Evolutionary conservation across 1,139 yeast genomes (phyloP).

Genomic region (Zygosaccharomyces sapae): DNA sequence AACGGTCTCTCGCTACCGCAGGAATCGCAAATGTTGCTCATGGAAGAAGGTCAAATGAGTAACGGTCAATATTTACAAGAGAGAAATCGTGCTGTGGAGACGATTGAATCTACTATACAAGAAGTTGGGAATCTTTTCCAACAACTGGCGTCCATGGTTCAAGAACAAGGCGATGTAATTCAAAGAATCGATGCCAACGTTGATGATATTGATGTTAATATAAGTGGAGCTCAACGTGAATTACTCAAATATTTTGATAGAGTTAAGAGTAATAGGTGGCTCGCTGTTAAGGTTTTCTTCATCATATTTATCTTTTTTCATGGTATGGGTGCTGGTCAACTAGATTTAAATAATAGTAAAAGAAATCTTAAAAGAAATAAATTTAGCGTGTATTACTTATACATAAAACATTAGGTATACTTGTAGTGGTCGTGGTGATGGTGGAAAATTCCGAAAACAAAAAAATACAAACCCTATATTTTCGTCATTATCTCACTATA

Average conservation of each 20-base stretch:
- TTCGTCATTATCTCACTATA: constrained; percentile 39
- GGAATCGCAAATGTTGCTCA: constrained; percentile 65
- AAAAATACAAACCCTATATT: no score
- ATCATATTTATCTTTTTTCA: constrained; percentile 71
- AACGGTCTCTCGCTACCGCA: constrained; percentile 58
- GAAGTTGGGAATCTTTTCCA: constrained; percentile 94
- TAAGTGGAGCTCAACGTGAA: constrained; percentile 92
- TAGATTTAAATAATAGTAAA: constrained; percentile 25
- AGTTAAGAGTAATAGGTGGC: constrained; percentile 87
- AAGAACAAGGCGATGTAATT: constrained; percentile 93
- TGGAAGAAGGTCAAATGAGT: constrained; percentile 62
- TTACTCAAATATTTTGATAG: constrained; percentile 83
- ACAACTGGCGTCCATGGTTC: constrained; percentile 95
- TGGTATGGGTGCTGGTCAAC: constrained; percentile 75
- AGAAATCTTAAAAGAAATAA: not conserved
- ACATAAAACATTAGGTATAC: constrained; percentile 4
- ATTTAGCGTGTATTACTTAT: constrained; percentile 6
- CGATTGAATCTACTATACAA: constrained; percentile 90
- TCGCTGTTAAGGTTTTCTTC: constrained; percentile 85
- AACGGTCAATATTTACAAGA: constrained; percentile 65
- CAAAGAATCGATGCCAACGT: constrained; percentile 95
- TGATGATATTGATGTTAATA: constrained; percentile 85
- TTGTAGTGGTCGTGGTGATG: not conserved
- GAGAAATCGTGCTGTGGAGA: constrained; percentile 86
- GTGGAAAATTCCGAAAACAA: not conserved